Evolutionary conservation across 768 basidiomycete species (phyloP), one percentile per base, ranked within the genome.

Genomic region (Tricholoma bakamatsutake): DNA sequence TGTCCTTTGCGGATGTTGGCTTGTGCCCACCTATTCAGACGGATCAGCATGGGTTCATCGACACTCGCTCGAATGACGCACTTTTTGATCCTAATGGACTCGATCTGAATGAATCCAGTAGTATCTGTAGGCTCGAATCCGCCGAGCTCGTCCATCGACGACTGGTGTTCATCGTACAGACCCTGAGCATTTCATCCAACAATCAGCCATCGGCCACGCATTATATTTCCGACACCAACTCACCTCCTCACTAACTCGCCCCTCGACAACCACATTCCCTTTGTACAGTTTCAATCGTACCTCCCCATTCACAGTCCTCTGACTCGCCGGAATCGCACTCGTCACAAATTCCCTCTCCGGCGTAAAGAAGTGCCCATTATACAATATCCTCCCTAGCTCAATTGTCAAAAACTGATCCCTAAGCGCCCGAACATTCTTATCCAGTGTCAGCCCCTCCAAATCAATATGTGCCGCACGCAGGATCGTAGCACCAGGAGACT

Each of bases 341-440:
- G 87, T 88, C 66, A 98, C 76, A 66, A 98, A 98, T 74, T 98
- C 97, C 61, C 96, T 82, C 74, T 98, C 97, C 46, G 97, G 95
- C n/a, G 94, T 96, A 82, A 98, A 99, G 85, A 93, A 98, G 76
- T 96, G 93, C 35, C 96, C 97, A 67, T 98, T 98, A 80, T 99
- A 98, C 48, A 99, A 76, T 66, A 99, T 95, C 62, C 87, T 79
- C 70, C 90, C 85, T 54, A 98, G 79, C 69, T 88, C 88, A 64
- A 91, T 78, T 21, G 97, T 98, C 64, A 97, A 79, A 74, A 98
- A 99, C 68, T 93, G 89, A 71, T 99, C 97, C 33, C 97, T 81
- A 54, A 98, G 77, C 18, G 91, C 87, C 54, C 97, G 89, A 60
- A 99, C 94, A 71, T 96, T 97, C 64, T 96, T 83, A 76, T 99